Evolutionary conservation across 2,329 filamentous ascomycete genomes (phyloP).

Genomic region (Aspergillus fijiensis): DNA sequence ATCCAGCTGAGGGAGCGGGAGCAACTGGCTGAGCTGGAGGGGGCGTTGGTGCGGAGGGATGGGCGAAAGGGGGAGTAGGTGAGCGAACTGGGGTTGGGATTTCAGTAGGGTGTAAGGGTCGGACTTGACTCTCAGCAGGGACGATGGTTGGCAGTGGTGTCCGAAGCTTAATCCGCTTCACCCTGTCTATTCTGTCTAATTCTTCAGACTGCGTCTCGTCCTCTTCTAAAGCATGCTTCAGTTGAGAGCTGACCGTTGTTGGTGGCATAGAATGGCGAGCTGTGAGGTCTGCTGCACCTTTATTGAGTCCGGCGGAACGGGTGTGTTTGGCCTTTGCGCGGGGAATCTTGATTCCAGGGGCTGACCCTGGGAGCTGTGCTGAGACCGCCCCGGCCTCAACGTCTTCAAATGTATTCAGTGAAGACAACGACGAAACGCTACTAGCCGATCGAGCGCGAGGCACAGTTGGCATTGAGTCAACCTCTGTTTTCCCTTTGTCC

Average conservation of each 20-base stretch:
- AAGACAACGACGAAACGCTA: slow-evolving; percentile 41
- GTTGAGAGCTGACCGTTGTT: slow-evolving; percentile 26
- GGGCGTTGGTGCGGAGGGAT: background rate
- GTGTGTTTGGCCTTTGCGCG: slow-evolving; percentile 24
- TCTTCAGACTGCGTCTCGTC: slow-evolving; percentile 28
- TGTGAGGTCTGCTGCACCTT: slow-evolving; percentile 20
- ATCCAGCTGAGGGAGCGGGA: background rate
- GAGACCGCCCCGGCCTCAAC: slow-evolving; percentile 29
- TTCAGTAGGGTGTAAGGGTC: slow-evolving; percentile 20
- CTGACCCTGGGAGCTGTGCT: slow-evolving; percentile 17
- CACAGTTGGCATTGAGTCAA: slow-evolving; percentile 11
- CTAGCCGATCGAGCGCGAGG: slow-evolving; percentile 26
- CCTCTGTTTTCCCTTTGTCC: background rate
- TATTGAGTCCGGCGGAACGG: slow-evolving; percentile 28
- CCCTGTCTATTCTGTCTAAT: slow-evolving; percentile 1
- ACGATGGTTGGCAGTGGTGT: slow-evolving; percentile 22
- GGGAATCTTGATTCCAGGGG: slow-evolving; percentile 16
- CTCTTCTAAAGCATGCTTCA: slow-evolving; percentile 31
- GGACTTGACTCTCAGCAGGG: slow-evolving; percentile 27
- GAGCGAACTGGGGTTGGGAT: slow-evolving; percentile 5
- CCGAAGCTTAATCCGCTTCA: slow-evolving; percentile 29
- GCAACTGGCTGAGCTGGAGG: slow-evolving; percentile 11
- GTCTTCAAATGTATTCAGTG: slow-evolving; percentile 37
- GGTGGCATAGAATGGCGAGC: slow-evolving; percentile 20
- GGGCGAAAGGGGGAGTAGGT: background rate